Base-by-base conservation (phyloP, 805 yeast species). In the Ogataea allantospora region DNA sequence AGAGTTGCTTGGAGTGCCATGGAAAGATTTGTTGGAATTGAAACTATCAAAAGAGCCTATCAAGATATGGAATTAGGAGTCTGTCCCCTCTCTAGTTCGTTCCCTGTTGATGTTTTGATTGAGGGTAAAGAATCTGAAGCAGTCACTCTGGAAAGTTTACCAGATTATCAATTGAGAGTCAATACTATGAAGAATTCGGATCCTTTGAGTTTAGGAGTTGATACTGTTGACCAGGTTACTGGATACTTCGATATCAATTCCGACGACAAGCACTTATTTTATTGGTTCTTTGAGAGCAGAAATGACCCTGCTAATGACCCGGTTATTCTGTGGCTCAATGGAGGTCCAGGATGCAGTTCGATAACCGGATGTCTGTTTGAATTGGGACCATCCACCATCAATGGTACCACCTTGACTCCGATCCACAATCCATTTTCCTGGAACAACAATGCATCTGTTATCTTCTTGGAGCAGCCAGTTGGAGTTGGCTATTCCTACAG, bases 331-430 rank as follows among this genome's bases (percentile, higher is more conserved):
- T 88, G 96, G 95, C 72, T 88, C 57, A 88, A 88, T 58, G 96
- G 96, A 51, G 96, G 96, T 12, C 96, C 96, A 29, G 96, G 96
- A 4, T 88, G 96, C 65, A 84, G 95, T 11, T 85, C 95, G 8
- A 65, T 86, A 65, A 85, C 95, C 10, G 95, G 95, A 0, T 71
- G 85, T 49, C 83, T 87, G 58, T 85, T 86, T 58, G 96, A 88
- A 60, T 71, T 87, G 52, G 95, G 96, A 19, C 91, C 95, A 11
- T 71, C 95, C 2, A 70, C 80, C 15, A 78, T 87, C 45, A 42
- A 54, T 30, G 74, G 70, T 42, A 60, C 75, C 27, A 75, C 82
- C 18, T 58, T 80, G 43, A 73, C 75, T 53, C 89, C 89, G 15
- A 70, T 73, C 27, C 65, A 66, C 63, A 87, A 87, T 67, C 88